A percentile compares a stretch with the other conserved stretches of the same genome.
phyloP scores from a whole-genome alignment of 768 basidiomycete species.

The Kwoniella botswanensis region DNA sequence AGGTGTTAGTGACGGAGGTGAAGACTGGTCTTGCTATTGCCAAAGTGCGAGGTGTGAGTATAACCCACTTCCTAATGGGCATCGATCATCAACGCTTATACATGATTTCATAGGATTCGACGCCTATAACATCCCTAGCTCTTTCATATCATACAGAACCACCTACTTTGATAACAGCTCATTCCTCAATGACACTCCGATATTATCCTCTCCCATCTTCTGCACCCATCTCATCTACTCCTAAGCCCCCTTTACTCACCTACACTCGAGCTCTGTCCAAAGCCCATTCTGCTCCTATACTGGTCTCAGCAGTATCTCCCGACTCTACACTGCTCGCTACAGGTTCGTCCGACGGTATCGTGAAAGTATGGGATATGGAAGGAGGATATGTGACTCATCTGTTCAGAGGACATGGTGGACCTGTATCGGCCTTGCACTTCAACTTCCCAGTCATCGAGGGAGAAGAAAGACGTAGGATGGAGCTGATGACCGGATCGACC shows the following conservation, averaged over 20 bases:
- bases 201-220: conserved; percentile 75
- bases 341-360: conserved; percentile 92
- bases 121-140: conserved; percentile 80
- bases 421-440: conserved; percentile 87
- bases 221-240: conserved; percentile 41
- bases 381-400: conserved; percentile 90
- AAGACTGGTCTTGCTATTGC: conserved; percentile 74
- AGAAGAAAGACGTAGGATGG: conserved; percentile 63
- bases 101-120: conserved; percentile 69
- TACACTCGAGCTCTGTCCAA: conserved; percentile 77
- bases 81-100: conserved; percentile 1
- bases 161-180: conserved; percentile 75
- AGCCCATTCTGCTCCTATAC: conserved; percentile 92
- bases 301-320: conserved; percentile 76
- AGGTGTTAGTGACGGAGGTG: conserved; percentile 82
- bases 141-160: conserved; percentile 70
- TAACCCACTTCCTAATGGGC: conserved; percentile 7
- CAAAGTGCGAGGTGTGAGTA: conserved; percentile 79
- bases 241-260: conserved; percentile 61
- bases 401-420: conserved; percentile 96
- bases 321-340: conserved; percentile 88
- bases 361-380: conserved; percentile 92
- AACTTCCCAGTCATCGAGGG: conserved; percentile 66
- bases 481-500: conserved; percentile 85
- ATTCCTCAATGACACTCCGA: conserved; percentile 77